Conservation (phyloP, 2,329 filamentous ascomycete genomes). For the Paraconiothyrium brasiliense region DNA sequence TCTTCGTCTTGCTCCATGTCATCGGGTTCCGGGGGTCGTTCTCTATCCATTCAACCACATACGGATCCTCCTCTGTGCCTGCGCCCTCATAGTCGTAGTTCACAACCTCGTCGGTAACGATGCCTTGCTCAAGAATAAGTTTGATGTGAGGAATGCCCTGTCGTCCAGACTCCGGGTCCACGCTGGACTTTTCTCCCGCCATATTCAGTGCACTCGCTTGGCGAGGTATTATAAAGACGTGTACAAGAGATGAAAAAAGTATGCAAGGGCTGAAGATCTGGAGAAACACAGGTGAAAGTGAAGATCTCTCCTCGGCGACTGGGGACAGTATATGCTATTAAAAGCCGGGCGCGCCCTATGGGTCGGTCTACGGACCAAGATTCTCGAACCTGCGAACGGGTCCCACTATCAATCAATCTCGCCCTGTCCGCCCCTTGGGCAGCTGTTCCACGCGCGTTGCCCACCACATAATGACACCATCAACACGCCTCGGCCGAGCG, state of each 20-base stretch:
- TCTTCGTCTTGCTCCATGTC: constrained; percentile 49
- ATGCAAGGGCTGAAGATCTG: background rate
- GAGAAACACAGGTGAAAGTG: background rate
- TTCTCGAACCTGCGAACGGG: constrained; percentile 2
- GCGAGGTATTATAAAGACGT: background rate
- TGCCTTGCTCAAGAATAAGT: constrained; percentile 49
- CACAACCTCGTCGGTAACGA: constrained; percentile 47
- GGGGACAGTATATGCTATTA: background rate
- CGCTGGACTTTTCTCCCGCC: constrained; percentile 23
- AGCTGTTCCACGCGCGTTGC: background rate
- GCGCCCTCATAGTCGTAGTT: constrained; percentile 54
- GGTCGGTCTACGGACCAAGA: background rate
- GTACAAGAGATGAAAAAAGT: background rate
- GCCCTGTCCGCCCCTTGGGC: background rate
- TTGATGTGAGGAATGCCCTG: constrained; percentile 48
- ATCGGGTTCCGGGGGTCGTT: constrained; percentile 59
- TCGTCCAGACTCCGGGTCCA: constrained; percentile 46
- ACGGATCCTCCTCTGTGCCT: constrained; percentile 57
- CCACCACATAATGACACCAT: constrained; percentile 7
- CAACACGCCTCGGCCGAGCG: constrained; percentile 7
- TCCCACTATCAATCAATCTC: background rate
- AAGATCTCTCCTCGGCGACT: background rate
- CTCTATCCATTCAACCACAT: constrained; percentile 58
- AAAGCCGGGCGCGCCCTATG: background rate
- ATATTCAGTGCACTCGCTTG: constrained; percentile 14